Percentiles rank a stretch among this genome's conserved stretches.
Evolutionary conservation across 2,329 filamentous ascomycete species (phyloP).

Genomic region (Gaeumannomyces tritici): DNA sequence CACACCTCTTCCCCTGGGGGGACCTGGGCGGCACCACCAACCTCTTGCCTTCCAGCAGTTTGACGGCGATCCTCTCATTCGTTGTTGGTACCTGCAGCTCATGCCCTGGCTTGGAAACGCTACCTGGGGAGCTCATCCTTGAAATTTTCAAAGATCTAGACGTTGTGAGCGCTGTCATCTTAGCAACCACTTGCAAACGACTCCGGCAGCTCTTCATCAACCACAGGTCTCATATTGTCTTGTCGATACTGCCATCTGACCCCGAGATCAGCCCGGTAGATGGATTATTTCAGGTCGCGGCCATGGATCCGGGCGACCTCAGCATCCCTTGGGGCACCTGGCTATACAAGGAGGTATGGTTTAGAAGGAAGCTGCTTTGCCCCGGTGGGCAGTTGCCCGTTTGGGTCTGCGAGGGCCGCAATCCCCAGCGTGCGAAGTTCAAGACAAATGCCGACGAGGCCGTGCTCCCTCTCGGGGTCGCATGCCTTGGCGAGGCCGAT

Average conservation of each 20-base stretch:
- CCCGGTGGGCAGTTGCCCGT: constrained; percentile 7
- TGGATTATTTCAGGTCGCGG: constrained; percentile 36
- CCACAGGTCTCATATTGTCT: constrained; percentile 30
- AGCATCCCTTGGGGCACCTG: constrained; percentile 21
- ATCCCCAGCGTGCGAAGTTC: too few species aligned
- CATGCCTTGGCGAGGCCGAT: constrained; percentile 14
- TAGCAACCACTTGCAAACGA: constrained; percentile 25
- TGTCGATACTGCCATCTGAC: constrained; percentile 24
- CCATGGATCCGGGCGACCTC: constrained; percentile 28
- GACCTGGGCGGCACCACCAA: background rate
- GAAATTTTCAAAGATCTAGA: constrained; percentile 37
- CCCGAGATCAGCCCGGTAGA: constrained; percentile 33
- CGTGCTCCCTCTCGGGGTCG: background rate
- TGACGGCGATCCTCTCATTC: background rate
- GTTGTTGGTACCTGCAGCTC: too few species aligned
- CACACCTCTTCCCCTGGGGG: background rate
- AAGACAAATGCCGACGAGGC: background rate
- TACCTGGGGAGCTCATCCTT: constrained; percentile 36
- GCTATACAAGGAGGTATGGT: constrained; percentile 27
- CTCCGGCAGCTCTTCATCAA: constrained; percentile 29
- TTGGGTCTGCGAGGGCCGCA: background rate
- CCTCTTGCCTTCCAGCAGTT: background rate
- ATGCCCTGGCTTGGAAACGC: background rate
- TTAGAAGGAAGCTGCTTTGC: constrained; percentile 18
- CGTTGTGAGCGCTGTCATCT: constrained; percentile 26